Percentiles rank a stretch among this genome's conserved stretches.
These are phyloP conservation scores for Rosa multiflora DNA, from an alignment of 306 rosid species.

Conservation along the genomic window DNA sequence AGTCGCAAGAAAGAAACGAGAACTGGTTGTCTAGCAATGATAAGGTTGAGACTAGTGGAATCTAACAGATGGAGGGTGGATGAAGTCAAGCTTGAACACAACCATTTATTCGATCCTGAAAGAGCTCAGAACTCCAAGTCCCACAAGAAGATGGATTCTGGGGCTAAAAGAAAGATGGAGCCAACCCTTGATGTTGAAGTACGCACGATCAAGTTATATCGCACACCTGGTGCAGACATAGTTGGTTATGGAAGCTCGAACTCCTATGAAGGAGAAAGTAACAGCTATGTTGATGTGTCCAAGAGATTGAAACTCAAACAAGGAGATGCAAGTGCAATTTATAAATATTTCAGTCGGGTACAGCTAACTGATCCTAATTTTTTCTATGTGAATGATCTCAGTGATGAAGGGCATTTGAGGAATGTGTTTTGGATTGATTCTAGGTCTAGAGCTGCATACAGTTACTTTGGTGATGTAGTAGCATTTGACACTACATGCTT, in stretches of 20 bases:
- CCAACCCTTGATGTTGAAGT: constrained; percentile 83
- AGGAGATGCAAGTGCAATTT: constrained; percentile 67
- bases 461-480: constrained; percentile 78
- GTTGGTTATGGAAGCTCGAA: constrained; percentile 59
- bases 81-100: constrained; percentile 93
- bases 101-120: constrained; percentile 92
- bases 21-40: constrained; percentile 94
- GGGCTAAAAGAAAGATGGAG: constrained; percentile 77
- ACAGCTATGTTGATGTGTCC: constrained; percentile 35
- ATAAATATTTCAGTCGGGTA: constrained; percentile 56
- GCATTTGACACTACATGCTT: constrained; percentile 74
- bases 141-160: constrained; percentile 76
- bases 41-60: constrained; percentile 90
- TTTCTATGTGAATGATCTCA: constrained; percentile 83
- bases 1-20: constrained; percentile 89
- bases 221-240: constrained; percentile 54
- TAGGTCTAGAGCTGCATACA: constrained; percentile 79
- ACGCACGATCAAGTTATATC: constrained; percentile 80
- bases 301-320: constrained; percentile 62
- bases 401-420: constrained; percentile 78
- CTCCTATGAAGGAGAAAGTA: constrained; percentile 60
- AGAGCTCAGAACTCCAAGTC: constrained; percentile 97
- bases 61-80: constrained; percentile 94
- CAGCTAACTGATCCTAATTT: constrained; percentile 76
- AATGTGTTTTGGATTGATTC: constrained; percentile 92